These are phyloP conservation scores for Symmetrospora coprosmae DNA, from an alignment of 768 basidiomycete genomes.

Conservation along the genomic window DNA sequence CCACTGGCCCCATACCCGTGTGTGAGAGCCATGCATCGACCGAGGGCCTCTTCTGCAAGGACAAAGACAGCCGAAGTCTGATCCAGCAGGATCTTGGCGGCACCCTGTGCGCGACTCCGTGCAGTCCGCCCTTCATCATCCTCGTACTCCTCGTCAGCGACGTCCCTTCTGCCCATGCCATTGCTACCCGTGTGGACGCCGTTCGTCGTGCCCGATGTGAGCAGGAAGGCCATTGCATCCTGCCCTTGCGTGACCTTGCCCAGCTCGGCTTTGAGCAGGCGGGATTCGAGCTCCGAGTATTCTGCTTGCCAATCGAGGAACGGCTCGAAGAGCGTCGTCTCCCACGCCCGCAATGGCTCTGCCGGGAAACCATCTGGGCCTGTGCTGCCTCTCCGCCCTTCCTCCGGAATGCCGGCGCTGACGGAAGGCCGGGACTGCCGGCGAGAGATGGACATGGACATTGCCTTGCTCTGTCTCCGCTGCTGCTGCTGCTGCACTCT, in stretches of 20 bases:
- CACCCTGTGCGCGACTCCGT: slow-evolving; percentile 1
- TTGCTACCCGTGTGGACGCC: too few relatives aligned
- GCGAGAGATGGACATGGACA: slow-evolving; percentile 22
- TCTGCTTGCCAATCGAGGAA: slow-evolving; percentile 82
- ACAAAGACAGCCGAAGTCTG: slow-evolving; percentile 59
- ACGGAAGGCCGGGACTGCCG: slow-evolving; percentile 33
- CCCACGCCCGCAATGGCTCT: slow-evolving; percentile 47
- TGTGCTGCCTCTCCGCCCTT: not conserved
- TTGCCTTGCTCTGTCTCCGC: slow-evolving; percentile 1
- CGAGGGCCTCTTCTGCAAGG: slow-evolving; percentile 63
- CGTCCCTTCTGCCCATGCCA: not conserved
- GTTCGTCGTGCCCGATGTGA: not conserved
- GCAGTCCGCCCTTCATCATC: not conserved
- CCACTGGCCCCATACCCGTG: slow-evolving; percentile 72
- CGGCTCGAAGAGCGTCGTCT: slow-evolving; percentile 79
- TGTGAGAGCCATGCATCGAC: slow-evolving; percentile 63
- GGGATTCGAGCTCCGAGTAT: slow-evolving; percentile 63
- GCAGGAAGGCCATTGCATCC: slow-evolving; percentile 10
- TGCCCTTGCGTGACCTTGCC: not conserved
- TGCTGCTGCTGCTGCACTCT: not conserved
- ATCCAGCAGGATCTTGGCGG: slow-evolving; percentile 40
- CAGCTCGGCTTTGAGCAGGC: slow-evolving; percentile 42
- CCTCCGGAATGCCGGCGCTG: not conserved
- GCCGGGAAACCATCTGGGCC: slow-evolving; percentile 36
- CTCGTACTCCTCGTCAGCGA: slow-evolving; percentile 9